Percentiles rank a stretch among this genome's conserved stretches.
phyloP scores from a whole-genome alignment of 139 green algal species.

The Gonium pectorale region DNA sequence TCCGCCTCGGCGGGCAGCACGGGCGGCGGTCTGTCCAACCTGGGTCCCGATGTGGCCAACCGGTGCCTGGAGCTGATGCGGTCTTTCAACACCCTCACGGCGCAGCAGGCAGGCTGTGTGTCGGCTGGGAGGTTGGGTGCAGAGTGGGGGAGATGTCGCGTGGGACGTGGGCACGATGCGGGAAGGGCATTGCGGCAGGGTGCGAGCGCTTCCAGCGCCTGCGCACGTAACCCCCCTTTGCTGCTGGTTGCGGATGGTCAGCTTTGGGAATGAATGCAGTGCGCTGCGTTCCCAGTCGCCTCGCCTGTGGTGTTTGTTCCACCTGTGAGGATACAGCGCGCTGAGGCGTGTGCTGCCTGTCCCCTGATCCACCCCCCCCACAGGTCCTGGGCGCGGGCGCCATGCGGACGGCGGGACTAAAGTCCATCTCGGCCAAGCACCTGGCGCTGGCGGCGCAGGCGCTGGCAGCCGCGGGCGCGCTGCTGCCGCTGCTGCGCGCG shows the following conservation, averaged over 20 bases:
- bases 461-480: constrained; percentile 19
- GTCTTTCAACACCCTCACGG: constrained; percentile 28
- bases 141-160: too few relatives aligned
- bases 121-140: too few relatives aligned
- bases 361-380: background rate
- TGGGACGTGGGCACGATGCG: too few relatives aligned
- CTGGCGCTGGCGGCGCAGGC: constrained; percentile 59
- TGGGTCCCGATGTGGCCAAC: constrained; percentile 29
- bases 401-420: constrained; percentile 92
- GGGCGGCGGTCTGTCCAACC: background rate
- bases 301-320: too few relatives aligned
- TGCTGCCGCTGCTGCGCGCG: constrained; percentile 26
- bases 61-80: constrained; percentile 38
- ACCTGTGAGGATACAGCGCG: too few relatives aligned
- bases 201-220: too few relatives aligned
- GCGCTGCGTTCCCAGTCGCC: too few relatives aligned
- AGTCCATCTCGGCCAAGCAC: constrained; percentile 95
- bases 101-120: constrained; percentile 37
- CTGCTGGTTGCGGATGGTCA: too few relatives aligned
- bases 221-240: too few relatives aligned
- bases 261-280: too few relatives aligned
- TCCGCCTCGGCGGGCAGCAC: background rate
- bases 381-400: constrained; percentile 93
- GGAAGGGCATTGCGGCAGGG: too few relatives aligned
- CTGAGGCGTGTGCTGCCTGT: too few relatives aligned